These are phyloP conservation scores for Lactarius indigo DNA, from an alignment of 768 basidiomycete species.

Conservation along the genomic window DNA sequence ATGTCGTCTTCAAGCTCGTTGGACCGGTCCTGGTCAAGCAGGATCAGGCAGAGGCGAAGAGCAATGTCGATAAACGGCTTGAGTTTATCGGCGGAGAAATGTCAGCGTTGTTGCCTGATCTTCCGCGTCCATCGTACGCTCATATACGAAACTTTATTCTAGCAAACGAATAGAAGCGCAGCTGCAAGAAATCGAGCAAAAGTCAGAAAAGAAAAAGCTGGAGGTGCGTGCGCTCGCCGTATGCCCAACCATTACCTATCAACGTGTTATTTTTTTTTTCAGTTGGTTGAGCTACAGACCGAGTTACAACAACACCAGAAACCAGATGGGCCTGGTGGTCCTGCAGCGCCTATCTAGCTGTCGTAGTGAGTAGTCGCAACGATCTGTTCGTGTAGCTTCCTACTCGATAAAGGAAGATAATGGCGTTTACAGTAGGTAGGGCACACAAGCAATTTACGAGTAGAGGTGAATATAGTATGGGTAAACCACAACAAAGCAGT, in stretches of 20 bases:
- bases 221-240: slow-evolving; percentile 52
- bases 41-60: slow-evolving; percentile 81
- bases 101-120: slow-evolving; percentile 43
- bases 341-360: slow-evolving; percentile 8
- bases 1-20: slow-evolving; percentile 84
- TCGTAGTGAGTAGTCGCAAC: background rate
- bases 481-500: background rate
- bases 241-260: background rate
- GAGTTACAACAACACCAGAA: slow-evolving; percentile 41
- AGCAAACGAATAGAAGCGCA: slow-evolving; percentile 80
- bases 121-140: slow-evolving; percentile 6
- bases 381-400: background rate
- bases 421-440: background rate
- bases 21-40: slow-evolving; percentile 90
- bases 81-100: slow-evolving; percentile 88
- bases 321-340: slow-evolving; percentile 34
- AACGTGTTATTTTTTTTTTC: slow-evolving; percentile 18
- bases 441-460: background rate
- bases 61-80: slow-evolving; percentile 84
- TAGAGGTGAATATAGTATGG: background rate
- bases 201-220: slow-evolving; percentile 74
- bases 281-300: slow-evolving; percentile 69
- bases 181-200: slow-evolving; percentile 72
- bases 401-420: background rate
- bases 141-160: slow-evolving; percentile 7